These are phyloP conservation scores for Salpingoeca rosetta DNA, from an alignment of 78 protist genomes.

Conservation along the genomic window DNA sequence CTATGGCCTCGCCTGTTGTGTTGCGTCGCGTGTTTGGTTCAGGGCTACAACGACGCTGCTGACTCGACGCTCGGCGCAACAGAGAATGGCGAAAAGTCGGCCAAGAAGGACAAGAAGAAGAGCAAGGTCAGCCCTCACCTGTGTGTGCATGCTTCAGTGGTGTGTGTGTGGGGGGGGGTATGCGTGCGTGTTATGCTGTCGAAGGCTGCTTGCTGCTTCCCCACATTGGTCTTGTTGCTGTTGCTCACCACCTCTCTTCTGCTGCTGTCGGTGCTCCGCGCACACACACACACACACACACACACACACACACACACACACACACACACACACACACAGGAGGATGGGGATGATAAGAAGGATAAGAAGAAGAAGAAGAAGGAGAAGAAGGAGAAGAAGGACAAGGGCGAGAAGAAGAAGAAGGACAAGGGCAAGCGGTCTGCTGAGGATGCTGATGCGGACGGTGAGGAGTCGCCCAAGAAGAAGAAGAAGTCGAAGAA, in stretches of 20 bases:
- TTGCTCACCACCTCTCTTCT: no score
- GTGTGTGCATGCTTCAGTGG: no score
- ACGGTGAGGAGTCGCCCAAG: not conserved
- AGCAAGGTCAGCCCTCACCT: constrained; percentile 20
- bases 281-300: no score
- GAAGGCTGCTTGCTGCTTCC: no score
- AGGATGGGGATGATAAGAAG: no score
- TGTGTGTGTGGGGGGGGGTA: no score
- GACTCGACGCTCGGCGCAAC: not conserved
- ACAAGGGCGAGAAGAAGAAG: not conserved
- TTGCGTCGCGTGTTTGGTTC: constrained; percentile 4
- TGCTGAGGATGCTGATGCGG: not conserved
- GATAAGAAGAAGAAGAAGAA: not conserved
- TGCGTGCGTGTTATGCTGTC: no score
- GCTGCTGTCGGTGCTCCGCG: no score
- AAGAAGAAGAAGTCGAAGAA: not conserved
- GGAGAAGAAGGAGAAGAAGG: constrained; percentile 21
- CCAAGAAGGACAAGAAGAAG: constrained; percentile 35
- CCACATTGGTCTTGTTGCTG: no score
- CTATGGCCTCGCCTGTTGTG: constrained; percentile 3
- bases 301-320: no score
- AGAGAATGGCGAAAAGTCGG: not conserved
- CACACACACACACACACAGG: no score
- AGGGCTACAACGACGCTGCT: constrained; percentile 8
- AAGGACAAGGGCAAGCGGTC: not conserved